Evolutionary conservation across 768 basidiomycete species (phyloP).

Genomic region (Lactarius pseudohatsudake): DNA sequence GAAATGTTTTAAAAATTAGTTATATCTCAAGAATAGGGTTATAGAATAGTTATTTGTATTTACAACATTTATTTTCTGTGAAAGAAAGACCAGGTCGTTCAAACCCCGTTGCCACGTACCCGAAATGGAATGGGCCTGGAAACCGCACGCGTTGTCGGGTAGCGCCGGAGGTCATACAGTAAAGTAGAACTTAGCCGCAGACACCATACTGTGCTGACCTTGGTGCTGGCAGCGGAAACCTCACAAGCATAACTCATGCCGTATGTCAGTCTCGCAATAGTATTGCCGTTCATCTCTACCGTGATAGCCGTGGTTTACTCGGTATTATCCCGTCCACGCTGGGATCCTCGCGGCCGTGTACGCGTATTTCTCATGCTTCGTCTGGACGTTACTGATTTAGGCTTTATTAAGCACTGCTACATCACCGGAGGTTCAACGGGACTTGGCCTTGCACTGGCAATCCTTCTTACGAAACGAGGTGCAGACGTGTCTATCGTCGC

Average conservation of each 20-base stretch:
- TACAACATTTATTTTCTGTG: too few species aligned
- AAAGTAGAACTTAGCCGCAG: background rate
- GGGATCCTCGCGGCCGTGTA: conserved; percentile 34
- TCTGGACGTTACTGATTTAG: background rate
- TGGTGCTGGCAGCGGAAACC: background rate
- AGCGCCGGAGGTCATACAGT: too few species aligned
- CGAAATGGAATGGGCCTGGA: too few species aligned
- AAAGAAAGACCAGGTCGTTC: background rate
- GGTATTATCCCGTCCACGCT: conserved; percentile 34
- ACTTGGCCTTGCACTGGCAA: conserved; percentile 73
- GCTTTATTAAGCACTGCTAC: conserved; percentile 67
- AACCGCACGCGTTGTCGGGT: background rate
- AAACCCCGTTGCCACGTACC: too few species aligned
- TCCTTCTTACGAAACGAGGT: conserved; percentile 61
- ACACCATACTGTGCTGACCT: background rate
- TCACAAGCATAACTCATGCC: background rate
- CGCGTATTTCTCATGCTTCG: background rate
- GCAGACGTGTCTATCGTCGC: conserved; percentile 88
- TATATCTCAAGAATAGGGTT: too few species aligned
- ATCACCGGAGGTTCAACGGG: conserved; percentile 86
- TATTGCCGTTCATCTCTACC: conserved; percentile 9
- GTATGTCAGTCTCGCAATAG: background rate
- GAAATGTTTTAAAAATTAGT: too few species aligned
- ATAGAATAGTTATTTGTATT: too few species aligned
- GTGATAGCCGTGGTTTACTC: conserved; percentile 20